Conservation (phyloP, 2,329 filamentous ascomycete species). For the Fusarium citri region DNA sequence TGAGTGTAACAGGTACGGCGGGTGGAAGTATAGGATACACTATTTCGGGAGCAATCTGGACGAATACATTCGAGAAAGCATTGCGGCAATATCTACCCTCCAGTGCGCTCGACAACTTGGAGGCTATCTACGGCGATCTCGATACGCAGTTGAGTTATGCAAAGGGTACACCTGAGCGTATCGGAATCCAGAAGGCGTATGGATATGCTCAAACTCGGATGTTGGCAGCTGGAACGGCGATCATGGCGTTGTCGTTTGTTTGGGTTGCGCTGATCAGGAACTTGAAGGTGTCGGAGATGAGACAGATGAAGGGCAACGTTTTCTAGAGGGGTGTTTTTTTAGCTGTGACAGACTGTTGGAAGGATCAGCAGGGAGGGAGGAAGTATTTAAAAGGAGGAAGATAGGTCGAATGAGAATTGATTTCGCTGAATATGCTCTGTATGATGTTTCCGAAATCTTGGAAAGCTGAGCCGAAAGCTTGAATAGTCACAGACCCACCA, state of each 20-base stretch:
- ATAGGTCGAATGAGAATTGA: neutral
- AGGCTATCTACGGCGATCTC: slow-evolving; percentile 9
- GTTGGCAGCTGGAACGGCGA: slow-evolving; percentile 37
- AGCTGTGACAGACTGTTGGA: too few relatives aligned
- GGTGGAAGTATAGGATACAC: slow-evolving; percentile 59
- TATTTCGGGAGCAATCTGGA: slow-evolving; percentile 57
- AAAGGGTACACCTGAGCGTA: neutral
- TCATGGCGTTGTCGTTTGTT: slow-evolving; percentile 32
- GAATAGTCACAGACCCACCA: neutral
- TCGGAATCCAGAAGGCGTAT: slow-evolving; percentile 20
- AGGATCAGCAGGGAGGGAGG: neutral
- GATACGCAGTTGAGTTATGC: slow-evolving; percentile 11
- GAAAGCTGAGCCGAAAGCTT: neutral
- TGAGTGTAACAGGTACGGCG: slow-evolving; percentile 57
- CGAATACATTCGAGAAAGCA: slow-evolving; percentile 51
- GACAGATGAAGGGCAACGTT: slow-evolving; percentile 31
- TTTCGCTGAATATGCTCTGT: neutral
- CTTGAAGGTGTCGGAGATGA: slow-evolving; percentile 36
- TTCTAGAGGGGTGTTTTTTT: neutral
- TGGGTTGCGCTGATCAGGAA: slow-evolving; percentile 40
- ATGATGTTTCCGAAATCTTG: neutral
- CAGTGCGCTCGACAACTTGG: neutral
- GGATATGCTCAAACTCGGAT: slow-evolving; percentile 29
- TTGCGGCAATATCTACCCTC: neutral
- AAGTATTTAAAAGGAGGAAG: neutral